Conservation (phyloP, 1,284 basidiomycete genomes). For the Fomitopsis pinicola region DNA sequence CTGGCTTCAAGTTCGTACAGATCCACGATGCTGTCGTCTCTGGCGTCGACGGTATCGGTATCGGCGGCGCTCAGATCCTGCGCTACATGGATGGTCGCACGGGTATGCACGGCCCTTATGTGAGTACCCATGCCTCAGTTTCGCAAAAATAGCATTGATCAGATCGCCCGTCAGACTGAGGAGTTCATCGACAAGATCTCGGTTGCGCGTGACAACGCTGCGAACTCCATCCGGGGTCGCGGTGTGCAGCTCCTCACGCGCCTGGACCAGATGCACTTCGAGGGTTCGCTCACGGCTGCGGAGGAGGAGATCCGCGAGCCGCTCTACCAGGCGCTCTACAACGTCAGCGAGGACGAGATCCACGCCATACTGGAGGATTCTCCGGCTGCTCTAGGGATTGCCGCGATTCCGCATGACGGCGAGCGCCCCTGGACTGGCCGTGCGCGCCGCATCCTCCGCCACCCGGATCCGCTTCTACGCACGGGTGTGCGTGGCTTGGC, state of each 20-base stretch:
- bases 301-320: constrained; percentile 1
- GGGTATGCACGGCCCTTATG: constrained; percentile 3
- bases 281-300: background rate
- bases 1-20: background rate
- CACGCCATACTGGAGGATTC: constrained; percentile 1
- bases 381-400: background rate
- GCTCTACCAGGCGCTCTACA: background rate
- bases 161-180: background rate
- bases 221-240: background rate
- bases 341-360: background rate
- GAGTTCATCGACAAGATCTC: constrained; percentile 2
- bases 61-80: constrained; percentile 2
- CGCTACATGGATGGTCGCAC: constrained; percentile 3
- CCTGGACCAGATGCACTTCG: constrained; percentile 5
- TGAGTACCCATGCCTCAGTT: background rate
- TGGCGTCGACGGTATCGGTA: constrained; percentile 1
- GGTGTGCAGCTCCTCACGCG: background rate
- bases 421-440: constrained; percentile 1
- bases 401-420: background rate
- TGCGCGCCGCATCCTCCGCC: constrained; percentile 2
- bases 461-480: background rate
- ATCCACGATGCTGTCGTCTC: constrained; percentile 1
- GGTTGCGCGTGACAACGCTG: constrained; percentile 1
- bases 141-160: background rate
- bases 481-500: background rate